Evolutionary conservation across 768 basidiomycete species (phyloP).

Genomic region (Hypholoma fasciculare): DNA sequence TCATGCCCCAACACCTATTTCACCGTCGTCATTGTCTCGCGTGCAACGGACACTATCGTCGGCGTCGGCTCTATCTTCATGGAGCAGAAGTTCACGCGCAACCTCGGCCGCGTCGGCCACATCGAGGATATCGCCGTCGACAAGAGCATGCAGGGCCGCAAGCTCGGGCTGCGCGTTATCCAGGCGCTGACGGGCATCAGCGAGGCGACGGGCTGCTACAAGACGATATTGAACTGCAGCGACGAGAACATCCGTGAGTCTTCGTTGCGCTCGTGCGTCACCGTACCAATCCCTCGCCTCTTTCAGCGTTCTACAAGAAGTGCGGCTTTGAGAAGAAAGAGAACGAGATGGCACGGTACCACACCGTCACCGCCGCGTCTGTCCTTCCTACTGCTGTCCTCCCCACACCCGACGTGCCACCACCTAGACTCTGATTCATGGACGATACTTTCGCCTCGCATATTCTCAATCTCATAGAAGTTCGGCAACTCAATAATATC

Average conservation of each 20-base stretch:
- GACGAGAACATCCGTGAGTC: constrained; percentile 87
- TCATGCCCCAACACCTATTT: constrained; percentile 69
- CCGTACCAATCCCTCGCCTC: too few species aligned
- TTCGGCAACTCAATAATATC: not conserved
- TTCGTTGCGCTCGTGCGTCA: constrained; percentile 7
- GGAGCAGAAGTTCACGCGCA: constrained; percentile 93
- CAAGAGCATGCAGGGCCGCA: constrained; percentile 86
- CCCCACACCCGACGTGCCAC: constrained; percentile 10
- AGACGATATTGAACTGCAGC: constrained; percentile 96
- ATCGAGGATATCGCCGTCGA: constrained; percentile 98
- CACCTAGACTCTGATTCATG: constrained; percentile 16
- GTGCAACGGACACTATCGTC: constrained; percentile 74
- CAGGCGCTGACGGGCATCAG: constrained; percentile 83
- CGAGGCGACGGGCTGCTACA: constrained; percentile 83
- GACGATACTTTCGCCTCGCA: not conserved
- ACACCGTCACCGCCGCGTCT: constrained; percentile 14
- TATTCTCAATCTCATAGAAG: not conserved
- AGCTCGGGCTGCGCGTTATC: constrained; percentile 86
- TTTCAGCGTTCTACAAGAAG: constrained; percentile 92
- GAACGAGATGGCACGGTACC: constrained; percentile 79
- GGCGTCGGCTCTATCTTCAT: constrained; percentile 83
- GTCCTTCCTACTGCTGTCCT: constrained; percentile 1
- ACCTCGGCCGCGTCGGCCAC: constrained; percentile 86
- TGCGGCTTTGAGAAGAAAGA: constrained; percentile 93
- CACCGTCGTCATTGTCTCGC: constrained; percentile 80